Percentiles rank a stretch among this genome's conserved stretches.
Conservation (phyloP, 2,329 filamentous ascomycete species). For the Penicillium sp. region DNA sequence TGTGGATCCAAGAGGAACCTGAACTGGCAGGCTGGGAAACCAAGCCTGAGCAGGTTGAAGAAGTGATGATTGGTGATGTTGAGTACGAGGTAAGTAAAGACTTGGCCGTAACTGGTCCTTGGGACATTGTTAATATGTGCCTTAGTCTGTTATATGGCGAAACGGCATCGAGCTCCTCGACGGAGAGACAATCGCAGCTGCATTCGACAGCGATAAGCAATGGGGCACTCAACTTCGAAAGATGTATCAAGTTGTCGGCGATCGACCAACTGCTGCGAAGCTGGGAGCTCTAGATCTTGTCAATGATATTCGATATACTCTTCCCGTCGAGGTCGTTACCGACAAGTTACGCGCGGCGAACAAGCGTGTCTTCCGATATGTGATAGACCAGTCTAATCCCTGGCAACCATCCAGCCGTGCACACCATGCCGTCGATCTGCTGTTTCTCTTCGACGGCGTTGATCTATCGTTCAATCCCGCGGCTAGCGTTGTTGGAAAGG, state of each 20-base stretch:
- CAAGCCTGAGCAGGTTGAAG: constrained; percentile 32
- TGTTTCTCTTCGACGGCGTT: constrained; percentile 46
- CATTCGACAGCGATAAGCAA: constrained; percentile 34
- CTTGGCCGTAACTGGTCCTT: neutral
- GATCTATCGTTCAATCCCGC: constrained; percentile 37
- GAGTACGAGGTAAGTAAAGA: constrained; percentile 41
- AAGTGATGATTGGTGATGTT: constrained; percentile 45
- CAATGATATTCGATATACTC: constrained; percentile 32
- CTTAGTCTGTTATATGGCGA: constrained; percentile 47
- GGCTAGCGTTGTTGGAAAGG: constrained; percentile 33
- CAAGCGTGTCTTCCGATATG: constrained; percentile 39
- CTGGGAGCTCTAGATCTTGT: constrained; percentile 41
- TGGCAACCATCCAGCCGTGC: constrained; percentile 48
- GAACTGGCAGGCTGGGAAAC: constrained; percentile 40
- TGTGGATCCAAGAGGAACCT: constrained; percentile 44
- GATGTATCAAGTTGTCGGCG: constrained; percentile 42
- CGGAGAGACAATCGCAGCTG: constrained; percentile 33
- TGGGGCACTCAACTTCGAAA: constrained; percentile 35
- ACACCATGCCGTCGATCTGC: constrained; percentile 50
- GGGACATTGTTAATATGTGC: neutral
- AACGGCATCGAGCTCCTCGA: constrained; percentile 42
- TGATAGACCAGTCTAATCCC: constrained; percentile 49
- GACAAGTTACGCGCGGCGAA: constrained; percentile 26
- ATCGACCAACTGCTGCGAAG: constrained; percentile 42
- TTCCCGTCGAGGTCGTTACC: constrained; percentile 32